These are phyloP conservation scores for Dacryopinax spathularia DNA, from an alignment of 768 basidiomycete genomes.

Conservation along the genomic window DNA sequence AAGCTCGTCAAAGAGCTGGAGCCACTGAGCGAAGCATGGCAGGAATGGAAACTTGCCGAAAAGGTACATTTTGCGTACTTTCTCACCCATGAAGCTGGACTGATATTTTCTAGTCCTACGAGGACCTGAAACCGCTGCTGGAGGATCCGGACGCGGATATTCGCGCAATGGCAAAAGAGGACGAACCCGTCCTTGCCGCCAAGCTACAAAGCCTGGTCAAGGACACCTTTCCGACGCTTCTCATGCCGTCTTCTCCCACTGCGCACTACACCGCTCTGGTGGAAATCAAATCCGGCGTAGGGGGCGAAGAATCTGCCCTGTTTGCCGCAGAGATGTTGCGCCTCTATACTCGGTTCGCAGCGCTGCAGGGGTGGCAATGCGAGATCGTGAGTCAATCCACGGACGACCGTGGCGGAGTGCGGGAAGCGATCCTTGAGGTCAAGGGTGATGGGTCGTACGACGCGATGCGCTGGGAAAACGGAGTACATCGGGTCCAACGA, in stretches of 20 bases:
- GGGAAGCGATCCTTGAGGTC: conserved; percentile 67
- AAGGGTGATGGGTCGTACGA: conserved; percentile 70
- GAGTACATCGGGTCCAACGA: conserved; percentile 89
- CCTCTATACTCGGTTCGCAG: conserved; percentile 66
- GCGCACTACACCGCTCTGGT: conserved; percentile 58
- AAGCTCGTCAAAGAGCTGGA: conserved; percentile 57
- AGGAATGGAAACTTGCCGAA: conserved; percentile 40
- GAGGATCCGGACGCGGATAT: conserved; percentile 62
- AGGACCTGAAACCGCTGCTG: conserved; percentile 48
- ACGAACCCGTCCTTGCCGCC: conserved; percentile 36
- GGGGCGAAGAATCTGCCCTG: conserved; percentile 74
- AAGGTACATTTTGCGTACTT: conserved; percentile 33
- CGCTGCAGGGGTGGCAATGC: conserved; percentile 44
- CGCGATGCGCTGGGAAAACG: conserved; percentile 73
- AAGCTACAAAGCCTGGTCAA: conserved; percentile 21
- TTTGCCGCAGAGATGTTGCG: conserved; percentile 64
- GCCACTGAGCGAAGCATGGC: conserved; percentile 53
- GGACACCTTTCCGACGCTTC: conserved; percentile 48
- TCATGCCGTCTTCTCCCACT: conserved; percentile 60
- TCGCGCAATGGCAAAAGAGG: conserved; percentile 57
- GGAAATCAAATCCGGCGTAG: conserved; percentile 86
- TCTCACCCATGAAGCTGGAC: conserved; percentile 1
- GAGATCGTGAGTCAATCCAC: conserved; percentile 36
- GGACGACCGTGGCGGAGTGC: conserved; percentile 37
- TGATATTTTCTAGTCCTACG: conserved; percentile 38